Conservation (phyloP, 2,329 filamentous ascomycete genomes). For the Tolypocladium cylindrosporum region DNA sequence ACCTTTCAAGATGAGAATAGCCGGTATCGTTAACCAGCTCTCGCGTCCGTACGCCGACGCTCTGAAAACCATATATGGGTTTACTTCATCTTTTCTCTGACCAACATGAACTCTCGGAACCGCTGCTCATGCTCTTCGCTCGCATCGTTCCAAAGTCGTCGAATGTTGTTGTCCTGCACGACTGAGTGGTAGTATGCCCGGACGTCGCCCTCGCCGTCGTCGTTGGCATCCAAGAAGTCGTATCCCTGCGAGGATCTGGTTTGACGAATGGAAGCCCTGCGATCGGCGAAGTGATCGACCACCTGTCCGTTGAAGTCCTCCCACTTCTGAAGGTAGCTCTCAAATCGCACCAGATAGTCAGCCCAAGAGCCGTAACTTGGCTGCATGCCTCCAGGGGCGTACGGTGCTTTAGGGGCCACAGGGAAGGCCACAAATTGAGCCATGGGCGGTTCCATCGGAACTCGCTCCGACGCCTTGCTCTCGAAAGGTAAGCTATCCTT, state of each 20-base stretch:
- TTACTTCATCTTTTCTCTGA: conserved; percentile 33
- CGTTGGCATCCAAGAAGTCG: conserved; percentile 31
- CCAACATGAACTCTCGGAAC: conserved; percentile 46
- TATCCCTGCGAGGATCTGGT: conserved; percentile 31
- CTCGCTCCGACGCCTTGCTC: conserved; percentile 35
- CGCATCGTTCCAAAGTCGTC: conserved; percentile 49
- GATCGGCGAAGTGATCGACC: conserved; percentile 44
- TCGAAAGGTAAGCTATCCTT: conserved; percentile 47
- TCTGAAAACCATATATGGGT: not conserved
- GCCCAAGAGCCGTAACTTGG: conserved; percentile 33
- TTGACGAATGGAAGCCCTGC: conserved; percentile 32
- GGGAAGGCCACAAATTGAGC: conserved; percentile 34
- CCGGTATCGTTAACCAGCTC: not conserved
- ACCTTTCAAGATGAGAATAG: not conserved
- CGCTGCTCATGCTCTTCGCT: conserved; percentile 50
- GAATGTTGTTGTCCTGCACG: conserved; percentile 54
- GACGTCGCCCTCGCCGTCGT: conserved; percentile 34
- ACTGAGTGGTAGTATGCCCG: conserved; percentile 49
- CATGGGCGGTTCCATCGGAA: conserved; percentile 25
- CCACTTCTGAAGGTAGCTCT: conserved; percentile 41
- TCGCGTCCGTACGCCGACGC: not conserved
- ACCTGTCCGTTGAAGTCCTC: conserved; percentile 39
- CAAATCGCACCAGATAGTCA: conserved; percentile 43
- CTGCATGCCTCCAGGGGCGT: conserved; percentile 33
- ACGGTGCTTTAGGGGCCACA: conserved; percentile 37